Conservation (phyloP, 306 rosid genomes). For the Sechiopsis laciniata region DNA sequence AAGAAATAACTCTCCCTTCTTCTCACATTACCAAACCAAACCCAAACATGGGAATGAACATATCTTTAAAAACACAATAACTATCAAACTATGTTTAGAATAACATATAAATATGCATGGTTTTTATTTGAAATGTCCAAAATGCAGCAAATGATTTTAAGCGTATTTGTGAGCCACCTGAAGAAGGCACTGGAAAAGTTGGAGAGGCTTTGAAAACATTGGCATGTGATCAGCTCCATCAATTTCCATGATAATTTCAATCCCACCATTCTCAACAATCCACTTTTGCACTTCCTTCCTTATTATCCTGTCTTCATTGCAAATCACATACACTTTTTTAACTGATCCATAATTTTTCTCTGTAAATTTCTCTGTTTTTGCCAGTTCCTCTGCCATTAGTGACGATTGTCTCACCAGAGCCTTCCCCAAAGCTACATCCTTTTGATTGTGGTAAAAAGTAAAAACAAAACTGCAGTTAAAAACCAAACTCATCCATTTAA, state of each 20-base stretch:
- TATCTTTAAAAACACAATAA: no score
- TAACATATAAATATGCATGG: no score
- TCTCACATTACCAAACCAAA: no score
- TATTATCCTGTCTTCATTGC: slow-evolving; percentile 23
- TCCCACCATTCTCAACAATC: slow-evolving; percentile 18
- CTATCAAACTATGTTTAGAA: no score
- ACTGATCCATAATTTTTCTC: slow-evolving; percentile 26
- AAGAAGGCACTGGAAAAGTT: slow-evolving; percentile 30
- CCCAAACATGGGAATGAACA: no score
- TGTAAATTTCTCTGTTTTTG: slow-evolving; percentile 14
- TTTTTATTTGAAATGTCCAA: no score
- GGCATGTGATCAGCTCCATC: slow-evolving; percentile 42
- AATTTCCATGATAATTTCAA: slow-evolving; percentile 36
- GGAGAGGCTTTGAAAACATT: slow-evolving; percentile 33
- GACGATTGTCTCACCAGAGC: slow-evolving; percentile 1
- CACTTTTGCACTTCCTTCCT: slow-evolving; percentile 18
- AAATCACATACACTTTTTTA: slow-evolving; percentile 12
- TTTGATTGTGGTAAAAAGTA: neutral
- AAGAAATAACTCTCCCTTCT: no score
- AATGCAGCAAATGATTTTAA: neutral
- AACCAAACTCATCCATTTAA: no score
- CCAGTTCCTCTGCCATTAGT: neutral
- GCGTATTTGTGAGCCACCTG: slow-evolving; percentile 20
- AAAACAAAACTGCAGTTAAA: neutral
- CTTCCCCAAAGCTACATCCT: slow-evolving; percentile 15